Percentiles rank a stretch among this genome's conserved stretches.
phyloP scores from a whole-genome alignment of 2,329 filamentous ascomycete species.

The Tolypocladium endophyticum region DNA sequence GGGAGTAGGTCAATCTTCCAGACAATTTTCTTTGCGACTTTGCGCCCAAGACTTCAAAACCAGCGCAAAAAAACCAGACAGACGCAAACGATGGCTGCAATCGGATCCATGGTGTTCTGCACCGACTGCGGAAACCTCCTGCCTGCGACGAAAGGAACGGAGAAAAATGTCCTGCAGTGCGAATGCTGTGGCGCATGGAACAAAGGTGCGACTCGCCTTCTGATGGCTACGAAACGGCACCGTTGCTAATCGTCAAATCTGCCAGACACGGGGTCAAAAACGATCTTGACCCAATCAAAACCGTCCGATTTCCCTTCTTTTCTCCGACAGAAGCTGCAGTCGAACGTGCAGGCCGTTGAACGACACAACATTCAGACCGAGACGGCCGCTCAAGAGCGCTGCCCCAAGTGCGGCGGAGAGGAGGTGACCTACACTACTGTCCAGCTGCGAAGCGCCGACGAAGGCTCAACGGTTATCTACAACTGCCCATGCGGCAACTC shows the following conservation, averaged over 20 bases:
- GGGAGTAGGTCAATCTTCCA: not conserved
- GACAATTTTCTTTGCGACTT: not conserved
- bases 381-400: conserved; percentile 56
- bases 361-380: conserved; percentile 68
- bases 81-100: conserved; percentile 59
- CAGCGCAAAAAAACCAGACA: not conserved
- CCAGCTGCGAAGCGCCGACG: conserved; percentile 85
- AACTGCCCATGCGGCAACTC: conserved; percentile 79
- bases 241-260: conserved; percentile 5
- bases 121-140: conserved; percentile 85
- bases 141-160: conserved; percentile 66
- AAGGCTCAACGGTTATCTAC: conserved; percentile 89
- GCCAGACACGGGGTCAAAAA: conserved; percentile 63
- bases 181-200: conserved; percentile 80
- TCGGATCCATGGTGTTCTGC: conserved; percentile 89
- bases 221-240: not conserved
- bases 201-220: conserved; percentile 47
- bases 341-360: conserved; percentile 74
- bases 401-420: conserved; percentile 68
- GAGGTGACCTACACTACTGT: conserved; percentile 79
- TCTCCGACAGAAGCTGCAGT: conserved; percentile 71
- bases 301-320: conserved; percentile 82
- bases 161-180: conserved; percentile 68
- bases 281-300: conserved; percentile 74
- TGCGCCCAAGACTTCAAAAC: not conserved